Percentiles rank a stretch among this genome's conserved stretches.
phyloP scores from a whole-genome alignment of 768 basidiomycete genomes.

The Termitomyces bulborhizus region DNA sequence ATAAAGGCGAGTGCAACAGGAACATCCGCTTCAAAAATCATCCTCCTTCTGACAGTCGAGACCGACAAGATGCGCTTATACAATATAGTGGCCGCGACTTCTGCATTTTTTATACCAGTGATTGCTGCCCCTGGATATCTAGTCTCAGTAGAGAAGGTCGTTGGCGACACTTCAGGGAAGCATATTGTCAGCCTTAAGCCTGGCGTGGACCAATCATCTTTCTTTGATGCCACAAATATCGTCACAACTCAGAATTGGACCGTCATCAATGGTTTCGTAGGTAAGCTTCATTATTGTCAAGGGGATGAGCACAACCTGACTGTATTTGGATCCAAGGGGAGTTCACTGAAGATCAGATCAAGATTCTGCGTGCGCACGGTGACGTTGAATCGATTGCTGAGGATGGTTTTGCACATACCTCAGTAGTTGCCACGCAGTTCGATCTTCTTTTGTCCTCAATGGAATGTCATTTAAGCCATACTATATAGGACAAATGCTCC shows the following conservation, averaged over 20 bases:
- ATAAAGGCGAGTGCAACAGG: neutral
- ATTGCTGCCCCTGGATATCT: neutral
- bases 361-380: conserved; percentile 14
- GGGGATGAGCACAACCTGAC: neutral
- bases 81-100: neutral
- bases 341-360: conserved; percentile 14
- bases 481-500: conserved; percentile 22
- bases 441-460: neutral
- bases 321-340: neutral
- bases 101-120: neutral
- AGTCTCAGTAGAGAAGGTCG: neutral
- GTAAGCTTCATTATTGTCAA: conserved; percentile 2
- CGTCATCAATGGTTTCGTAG: conserved; percentile 26
- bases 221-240: conserved; percentile 6
- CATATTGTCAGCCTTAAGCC: conserved; percentile 26
- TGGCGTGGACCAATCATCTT: conserved; percentile 15
- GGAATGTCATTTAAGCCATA: neutral
- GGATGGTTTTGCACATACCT: conserved; percentile 20
- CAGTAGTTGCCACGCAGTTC: conserved; percentile 15
- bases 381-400: conserved; percentile 17
- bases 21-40: neutral
- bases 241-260: conserved; percentile 18
- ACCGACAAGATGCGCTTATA: neutral
- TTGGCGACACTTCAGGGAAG: conserved; percentile 18
- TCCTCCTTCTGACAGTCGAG: neutral